phyloP scores from a whole-genome alignment of 1,139 yeast species.

The Neolecta irregularis region DNA sequence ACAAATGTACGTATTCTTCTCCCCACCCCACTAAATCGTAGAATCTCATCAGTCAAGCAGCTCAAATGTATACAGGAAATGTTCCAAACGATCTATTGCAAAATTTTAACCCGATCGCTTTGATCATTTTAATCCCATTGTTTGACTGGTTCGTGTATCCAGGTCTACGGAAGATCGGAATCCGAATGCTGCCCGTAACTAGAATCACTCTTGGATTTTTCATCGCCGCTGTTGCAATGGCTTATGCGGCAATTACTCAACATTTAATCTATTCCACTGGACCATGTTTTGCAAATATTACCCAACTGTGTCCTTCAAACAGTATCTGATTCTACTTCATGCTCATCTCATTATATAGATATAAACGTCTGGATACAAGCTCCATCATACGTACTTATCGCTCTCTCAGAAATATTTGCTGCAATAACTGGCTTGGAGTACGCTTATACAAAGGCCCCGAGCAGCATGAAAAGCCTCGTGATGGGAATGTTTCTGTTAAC shows the following conservation, averaged over 20 bases:
- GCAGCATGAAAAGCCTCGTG: conserved; percentile 52
- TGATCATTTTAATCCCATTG: conserved; percentile 47
- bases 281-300: conserved; percentile 67
- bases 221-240: conserved; percentile 54
- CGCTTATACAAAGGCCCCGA: conserved; percentile 48
- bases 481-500: conserved; percentile 48
- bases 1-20: too few relatives aligned
- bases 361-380: too few relatives aligned
- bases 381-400: conserved; percentile 46
- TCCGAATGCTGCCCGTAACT: conserved; percentile 38
- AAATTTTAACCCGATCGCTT: conserved; percentile 45
- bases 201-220: conserved; percentile 65
- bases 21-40: too few relatives aligned
- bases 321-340: too few relatives aligned
- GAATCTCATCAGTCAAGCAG: conserved; percentile 52
- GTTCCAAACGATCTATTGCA: conserved; percentile 55
- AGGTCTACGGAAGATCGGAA: conserved; percentile 34
- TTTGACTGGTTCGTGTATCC: conserved; percentile 42
- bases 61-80: conserved; percentile 45
- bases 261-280: conserved; percentile 51
- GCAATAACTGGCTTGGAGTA: conserved; percentile 42
- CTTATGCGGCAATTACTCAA: conserved; percentile 71
- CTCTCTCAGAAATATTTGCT: conserved; percentile 48
- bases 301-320: too few relatives aligned
- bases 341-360: too few relatives aligned